Evolutionary conservation across 176 grass and related monocot species (phyloP), one percentile per base, ranked within the genome.

Genomic region (Triticum timopheevii): DNA sequence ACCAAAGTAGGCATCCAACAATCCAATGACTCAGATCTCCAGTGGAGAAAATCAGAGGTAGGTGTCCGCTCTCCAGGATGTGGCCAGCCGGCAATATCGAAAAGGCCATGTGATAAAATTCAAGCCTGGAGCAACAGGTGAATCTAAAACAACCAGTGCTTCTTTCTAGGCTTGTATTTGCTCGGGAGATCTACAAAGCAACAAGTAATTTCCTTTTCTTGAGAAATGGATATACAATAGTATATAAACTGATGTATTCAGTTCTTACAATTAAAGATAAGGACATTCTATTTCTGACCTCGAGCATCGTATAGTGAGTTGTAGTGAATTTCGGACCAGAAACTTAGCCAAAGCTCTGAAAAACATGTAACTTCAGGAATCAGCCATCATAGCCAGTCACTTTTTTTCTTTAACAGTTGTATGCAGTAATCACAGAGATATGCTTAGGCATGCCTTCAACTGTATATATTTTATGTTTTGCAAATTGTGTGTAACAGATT

Each of bases 301-400:
- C 77, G 88, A 61, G 92, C 92, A 89, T 99, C 94, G 62, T 99
- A 94, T 19, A 99, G 38, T 31, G 97, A 99, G 83, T 99, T 99
- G 61, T 99, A 99, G 90, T 99, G 97, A 90, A 96, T 89, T 94
- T 96, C 94, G 0, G 92, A 99, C 97, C 97, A 99, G 86, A 99
- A 99, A 88, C 97, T 99, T 70, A 99, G 73, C 97, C 97, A 99
- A 73, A 96, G 79, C 85, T 94, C 97, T 99, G 88, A 38, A 90
- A 59, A 90, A 54, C 12, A 84, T 8, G 17, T 1, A 81, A 67
- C 2, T 7, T 65, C 23, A 27, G 23, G 50, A 38, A 50, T 90
- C 56, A 90, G 73, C 8, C 49, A 44, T 25, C 47, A 77, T 44
- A 87, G 34, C 58, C 6, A 68, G 59, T 15, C 76, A 80, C 76